Conservation (phyloP, 305 asterid genomes). For the Fraxinus baroniana region DNA sequence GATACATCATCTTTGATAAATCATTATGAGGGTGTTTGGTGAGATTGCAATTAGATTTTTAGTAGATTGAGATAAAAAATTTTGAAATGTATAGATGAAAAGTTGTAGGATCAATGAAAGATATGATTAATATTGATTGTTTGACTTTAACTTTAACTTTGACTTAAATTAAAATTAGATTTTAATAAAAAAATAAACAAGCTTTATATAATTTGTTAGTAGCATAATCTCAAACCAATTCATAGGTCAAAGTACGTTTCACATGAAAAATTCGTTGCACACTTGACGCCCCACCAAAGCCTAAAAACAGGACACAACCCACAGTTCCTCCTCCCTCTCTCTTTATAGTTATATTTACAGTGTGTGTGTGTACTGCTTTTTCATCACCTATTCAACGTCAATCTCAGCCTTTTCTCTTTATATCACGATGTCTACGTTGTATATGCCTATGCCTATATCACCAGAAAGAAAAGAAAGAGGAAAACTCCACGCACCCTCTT, state of each 20-base stretch:
- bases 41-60: too few relatives aligned
- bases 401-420: not conserved
- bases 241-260: not conserved
- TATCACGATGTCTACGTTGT: not conserved
- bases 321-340: not conserved
- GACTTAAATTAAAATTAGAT: too few relatives aligned
- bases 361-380: not conserved
- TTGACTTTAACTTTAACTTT: too few relatives aligned
- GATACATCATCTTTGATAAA: not conserved
- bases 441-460: not conserved
- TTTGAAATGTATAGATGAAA: too few relatives aligned
- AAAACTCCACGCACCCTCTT: constrained; percentile 17
- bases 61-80: too few relatives aligned
- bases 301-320: not conserved
- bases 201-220: too few relatives aligned
- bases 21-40: too few relatives aligned
- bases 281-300: not conserved
- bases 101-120: too few relatives aligned
- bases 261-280: not conserved
- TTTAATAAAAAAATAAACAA: too few relatives aligned
- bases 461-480: not conserved
- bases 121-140: too few relatives aligned
- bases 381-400: not conserved
- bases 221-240: not conserved
- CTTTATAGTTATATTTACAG: not conserved